A percentile compares a stretch with the other conserved stretches of the same genome.
Conservation (phyloP, 306 rosid species). For the Vigna hirtella region DNA sequence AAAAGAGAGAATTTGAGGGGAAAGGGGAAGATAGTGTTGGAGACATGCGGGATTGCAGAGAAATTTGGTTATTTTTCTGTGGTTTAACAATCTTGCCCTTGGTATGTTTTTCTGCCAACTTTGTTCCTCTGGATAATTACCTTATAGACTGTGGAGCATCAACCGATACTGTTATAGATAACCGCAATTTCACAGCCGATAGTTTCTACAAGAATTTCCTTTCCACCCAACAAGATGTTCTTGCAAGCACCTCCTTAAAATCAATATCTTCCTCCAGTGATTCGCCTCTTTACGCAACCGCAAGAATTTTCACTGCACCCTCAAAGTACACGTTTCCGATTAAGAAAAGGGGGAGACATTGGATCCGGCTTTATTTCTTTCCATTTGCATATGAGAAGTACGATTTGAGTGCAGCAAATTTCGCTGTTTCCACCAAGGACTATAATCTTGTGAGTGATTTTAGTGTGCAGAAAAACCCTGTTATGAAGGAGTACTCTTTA, state of each 20-base stretch:
- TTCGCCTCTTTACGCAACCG: constrained; percentile 71
- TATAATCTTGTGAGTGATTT: constrained; percentile 64
- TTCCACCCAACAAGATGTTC: constrained; percentile 66
- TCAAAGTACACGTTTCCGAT: constrained; percentile 78
- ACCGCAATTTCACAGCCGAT: constrained; percentile 71
- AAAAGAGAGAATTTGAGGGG: background rate
- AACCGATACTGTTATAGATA: constrained; percentile 61
- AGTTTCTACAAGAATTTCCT: constrained; percentile 60
- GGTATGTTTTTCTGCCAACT: constrained; percentile 56
- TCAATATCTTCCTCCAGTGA: constrained; percentile 52
- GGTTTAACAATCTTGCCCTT: constrained; percentile 56
- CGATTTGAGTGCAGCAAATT: constrained; percentile 68
- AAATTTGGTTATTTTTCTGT: constrained; percentile 52
- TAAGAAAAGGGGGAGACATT: constrained; percentile 65
- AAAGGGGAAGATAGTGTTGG: background rate
- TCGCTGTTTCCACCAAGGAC: constrained; percentile 64
- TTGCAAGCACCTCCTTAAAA: constrained; percentile 58
- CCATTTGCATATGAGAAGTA: constrained; percentile 58
- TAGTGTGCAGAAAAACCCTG: constrained; percentile 48
- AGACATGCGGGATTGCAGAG: constrained; percentile 52
- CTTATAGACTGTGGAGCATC: constrained; percentile 88
- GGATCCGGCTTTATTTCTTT: constrained; percentile 94
- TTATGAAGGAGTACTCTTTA: constrained; percentile 71
- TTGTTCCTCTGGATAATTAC: constrained; percentile 71
- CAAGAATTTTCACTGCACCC: constrained; percentile 68